Percentiles rank a stretch among this genome's conserved stretches.
Evolutionary conservation across 208 protist species (phyloP).

Genomic region (Porcisia deanei): DNA sequence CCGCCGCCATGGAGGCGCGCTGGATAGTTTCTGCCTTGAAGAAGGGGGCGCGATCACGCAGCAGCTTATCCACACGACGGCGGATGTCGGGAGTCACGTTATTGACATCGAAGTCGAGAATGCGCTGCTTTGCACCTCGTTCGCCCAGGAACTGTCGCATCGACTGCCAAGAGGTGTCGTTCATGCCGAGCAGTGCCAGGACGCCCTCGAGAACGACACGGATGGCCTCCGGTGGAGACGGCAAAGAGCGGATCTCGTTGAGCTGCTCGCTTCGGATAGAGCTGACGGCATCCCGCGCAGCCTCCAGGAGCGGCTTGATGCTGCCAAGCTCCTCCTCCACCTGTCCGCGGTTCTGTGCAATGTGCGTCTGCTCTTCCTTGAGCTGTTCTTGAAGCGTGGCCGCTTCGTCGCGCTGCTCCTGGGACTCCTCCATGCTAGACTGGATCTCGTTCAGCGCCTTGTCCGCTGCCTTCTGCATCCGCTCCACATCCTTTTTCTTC

Average conservation of each 20-base stretch:
- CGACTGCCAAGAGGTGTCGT: slow-evolving; percentile 95
- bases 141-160: slow-evolving; percentile 96
- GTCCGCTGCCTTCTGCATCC: slow-evolving; percentile 95
- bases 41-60: slow-evolving; percentile 83
- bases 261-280: slow-evolving; percentile 93
- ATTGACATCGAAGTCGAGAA: slow-evolving; percentile 96
- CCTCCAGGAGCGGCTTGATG: slow-evolving; percentile 95
- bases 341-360: slow-evolving; percentile 72
- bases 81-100: slow-evolving; percentile 84
- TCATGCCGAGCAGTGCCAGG: slow-evolving; percentile 94
- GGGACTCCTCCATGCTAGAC: slow-evolving; percentile 93
- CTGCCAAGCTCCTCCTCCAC: slow-evolving; percentile 93
- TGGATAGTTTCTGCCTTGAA: slow-evolving; percentile 94
- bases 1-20: slow-evolving; percentile 92
- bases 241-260: slow-evolving; percentile 95
- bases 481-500: slow-evolving; percentile 90
- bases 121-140: slow-evolving; percentile 92
- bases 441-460: slow-evolving; percentile 94
- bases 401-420: slow-evolving; percentile 92
- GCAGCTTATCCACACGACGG: slow-evolving; percentile 84
- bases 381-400: slow-evolving; percentile 86
- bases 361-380: slow-evolving; percentile 88
- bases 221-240: slow-evolving; percentile 94
- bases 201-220: slow-evolving; percentile 97
- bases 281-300: slow-evolving; percentile 94